These are phyloP conservation scores for Passalora sequoiae DNA, from an alignment of 2,329 filamentous ascomycete genomes.

Conservation along the genomic window DNA sequence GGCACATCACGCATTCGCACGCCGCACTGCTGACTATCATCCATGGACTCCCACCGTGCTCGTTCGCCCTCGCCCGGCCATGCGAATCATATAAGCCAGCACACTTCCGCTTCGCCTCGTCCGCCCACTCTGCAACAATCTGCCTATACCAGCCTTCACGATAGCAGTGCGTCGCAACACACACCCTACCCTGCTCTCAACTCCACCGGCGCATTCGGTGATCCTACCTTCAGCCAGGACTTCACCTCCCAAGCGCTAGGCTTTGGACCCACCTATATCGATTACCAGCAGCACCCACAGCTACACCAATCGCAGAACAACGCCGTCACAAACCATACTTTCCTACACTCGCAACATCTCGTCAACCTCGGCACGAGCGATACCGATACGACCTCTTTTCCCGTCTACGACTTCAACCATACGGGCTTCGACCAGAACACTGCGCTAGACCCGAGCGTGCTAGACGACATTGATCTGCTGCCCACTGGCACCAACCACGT, in stretches of 20 bases:
- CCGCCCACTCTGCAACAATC: conserved; percentile 21
- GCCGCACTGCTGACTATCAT: background rate
- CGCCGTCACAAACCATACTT: conserved; percentile 38
- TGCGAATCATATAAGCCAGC: conserved; percentile 27
- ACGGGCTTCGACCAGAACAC: conserved; percentile 55
- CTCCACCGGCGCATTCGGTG: conserved; percentile 23
- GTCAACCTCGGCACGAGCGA: conserved; percentile 30
- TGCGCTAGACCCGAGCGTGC: conserved; percentile 57
- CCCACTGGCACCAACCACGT: conserved; percentile 43
- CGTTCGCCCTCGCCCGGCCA: conserved; percentile 27
- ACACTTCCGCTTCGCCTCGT: conserved; percentile 29
- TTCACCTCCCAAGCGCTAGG: conserved; percentile 43
- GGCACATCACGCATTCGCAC: no score
- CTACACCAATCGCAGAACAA: conserved; percentile 30
- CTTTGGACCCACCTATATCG: conserved; percentile 37
- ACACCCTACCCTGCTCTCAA: conserved; percentile 21
- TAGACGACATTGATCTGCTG: conserved; percentile 43
- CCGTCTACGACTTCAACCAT: conserved; percentile 48
- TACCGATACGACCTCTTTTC: conserved; percentile 40
- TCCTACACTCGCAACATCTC: conserved; percentile 39
- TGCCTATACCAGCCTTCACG: conserved; percentile 8
- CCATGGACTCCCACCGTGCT: conserved; percentile 20
- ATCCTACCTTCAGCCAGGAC: conserved; percentile 39
- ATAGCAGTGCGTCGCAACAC: background rate
- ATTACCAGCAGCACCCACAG: conserved; percentile 31